A percentile compares a stretch with the other conserved stretches of the same genome.
Evolutionary conservation across 129 eudicot species (phyloP).

Genomic region (Solidago caesia): DNA sequence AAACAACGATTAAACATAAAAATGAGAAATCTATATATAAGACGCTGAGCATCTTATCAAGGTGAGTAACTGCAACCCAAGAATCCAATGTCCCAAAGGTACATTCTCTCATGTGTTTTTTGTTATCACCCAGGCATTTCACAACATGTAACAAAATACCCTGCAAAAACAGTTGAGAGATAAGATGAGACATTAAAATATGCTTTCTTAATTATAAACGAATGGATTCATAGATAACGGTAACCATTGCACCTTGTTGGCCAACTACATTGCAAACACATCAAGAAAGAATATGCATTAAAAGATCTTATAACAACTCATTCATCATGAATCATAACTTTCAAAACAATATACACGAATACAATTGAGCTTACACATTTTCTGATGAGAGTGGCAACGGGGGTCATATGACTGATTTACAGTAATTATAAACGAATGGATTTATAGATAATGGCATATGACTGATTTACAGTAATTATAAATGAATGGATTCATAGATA

Average conservation of each 20-base stretch:
- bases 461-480: too few species aligned
- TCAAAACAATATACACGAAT: too few species aligned
- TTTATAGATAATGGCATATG: too few species aligned
- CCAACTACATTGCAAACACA: too few species aligned
- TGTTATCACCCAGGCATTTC: conserved; percentile 96
- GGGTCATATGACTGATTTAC: too few species aligned
- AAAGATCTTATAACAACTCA: too few species aligned
- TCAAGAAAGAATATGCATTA: too few species aligned
- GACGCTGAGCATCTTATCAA: conserved; percentile 84
- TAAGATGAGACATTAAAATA: not conserved
- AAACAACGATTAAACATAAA: not conserved
- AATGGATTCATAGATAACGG: not conserved
- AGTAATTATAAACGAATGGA: too few species aligned
- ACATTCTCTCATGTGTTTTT: conserved; percentile 94
- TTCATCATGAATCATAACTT: too few species aligned
- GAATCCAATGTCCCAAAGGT: conserved; percentile 77
- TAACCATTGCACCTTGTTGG: conserved; percentile 72
- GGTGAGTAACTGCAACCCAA: conserved; percentile 98
- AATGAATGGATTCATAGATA: too few species aligned
- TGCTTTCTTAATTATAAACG: not conserved
- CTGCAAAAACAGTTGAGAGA: conserved; percentile 39
- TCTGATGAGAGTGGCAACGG: too few species aligned
- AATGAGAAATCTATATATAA: not conserved
- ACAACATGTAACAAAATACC: conserved; percentile 83
- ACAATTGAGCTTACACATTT: too few species aligned